Base-by-base conservation (phyloP, 306 rosid species). In the Cicer yamashitae region DNA sequence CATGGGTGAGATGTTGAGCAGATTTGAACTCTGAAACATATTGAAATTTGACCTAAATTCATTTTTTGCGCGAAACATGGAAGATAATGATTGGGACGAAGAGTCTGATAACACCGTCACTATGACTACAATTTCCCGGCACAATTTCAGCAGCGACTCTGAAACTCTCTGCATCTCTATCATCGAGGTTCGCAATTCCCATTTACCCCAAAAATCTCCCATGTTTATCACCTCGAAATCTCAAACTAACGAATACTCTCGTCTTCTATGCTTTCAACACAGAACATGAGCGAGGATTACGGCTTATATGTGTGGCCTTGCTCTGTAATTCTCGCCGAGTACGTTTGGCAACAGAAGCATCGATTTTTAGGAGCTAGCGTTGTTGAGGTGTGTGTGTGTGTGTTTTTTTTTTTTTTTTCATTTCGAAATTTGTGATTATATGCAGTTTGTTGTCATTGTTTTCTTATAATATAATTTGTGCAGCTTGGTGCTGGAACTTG, bases 221-320 rank as follows among this genome's bases (percentile, higher is more conserved):
- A 45, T 3, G 10, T 11, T 10, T 5, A 11, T 9, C 7, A 41
- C n/a, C 1, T 51, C 6, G 0, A 70, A 65, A 25, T 37, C 57
- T 51, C 71, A 52, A 78, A 4, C 72, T 74, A 53, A 61, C 76
- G 10, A 52, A 37, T 34, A 40, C 48, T 15, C 4, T 34, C 5
- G 3, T 53, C 0, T 18, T 67, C 14, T 15, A 46, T 64, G 17
- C 10, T 34, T 60, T 15, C 13, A 62, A 47, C 39, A 68, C 86
- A 92, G 98, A 93, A 87, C 79, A 86, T 87, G 87, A 88, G 89
- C 65, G 98, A 91, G 57, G 96, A 93, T 3, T 91, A 90, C 40
- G 97, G 97, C 64, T 86, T 90, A 8, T 91, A 89, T 78, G 93
- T 90, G 44, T 94, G 98, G 96, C 97, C 96, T n/a, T 94, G 92